phyloP scores from a whole-genome alignment of 2,329 filamentous ascomycete species.

The Colletotrichum abscissum region DNA sequence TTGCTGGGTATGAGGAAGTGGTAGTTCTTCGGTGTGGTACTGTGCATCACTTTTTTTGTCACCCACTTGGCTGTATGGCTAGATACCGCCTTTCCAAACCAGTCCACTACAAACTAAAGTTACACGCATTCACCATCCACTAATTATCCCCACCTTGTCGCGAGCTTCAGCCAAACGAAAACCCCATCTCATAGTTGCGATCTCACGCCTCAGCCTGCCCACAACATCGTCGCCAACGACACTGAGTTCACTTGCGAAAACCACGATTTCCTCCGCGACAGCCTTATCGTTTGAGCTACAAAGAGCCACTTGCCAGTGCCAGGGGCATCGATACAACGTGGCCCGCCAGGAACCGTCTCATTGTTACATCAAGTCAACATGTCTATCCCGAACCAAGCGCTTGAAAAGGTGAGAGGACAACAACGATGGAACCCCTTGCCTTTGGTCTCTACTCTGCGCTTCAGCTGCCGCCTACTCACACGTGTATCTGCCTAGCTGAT shows the following conservation, averaged over 20 bases:
- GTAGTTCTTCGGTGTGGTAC: too few species aligned
- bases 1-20: too few species aligned
- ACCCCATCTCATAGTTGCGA: background rate
- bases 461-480: conserved; percentile 22
- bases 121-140: too few species aligned
- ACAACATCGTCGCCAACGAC: background rate
- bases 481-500: conserved; percentile 70
- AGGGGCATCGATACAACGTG: background rate
- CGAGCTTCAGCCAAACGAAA: too few species aligned
- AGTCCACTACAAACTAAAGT: too few species aligned
- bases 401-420: conserved; percentile 79
- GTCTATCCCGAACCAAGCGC: conserved; percentile 93
- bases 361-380: conserved; percentile 60
- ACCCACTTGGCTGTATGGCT: too few species aligned
- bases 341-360: background rate
- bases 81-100: too few species aligned
- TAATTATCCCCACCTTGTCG: background rate
- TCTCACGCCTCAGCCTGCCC: background rate
- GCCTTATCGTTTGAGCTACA: background rate
- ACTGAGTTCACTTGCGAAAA: background rate
- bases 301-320: background rate
- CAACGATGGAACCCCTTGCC: background rate
- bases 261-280: background rate
- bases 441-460: background rate
- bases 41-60: too few species aligned